phyloP scores from a whole-genome alignment of 345 rosid genomes.

The Citrus maxima region DNA sequence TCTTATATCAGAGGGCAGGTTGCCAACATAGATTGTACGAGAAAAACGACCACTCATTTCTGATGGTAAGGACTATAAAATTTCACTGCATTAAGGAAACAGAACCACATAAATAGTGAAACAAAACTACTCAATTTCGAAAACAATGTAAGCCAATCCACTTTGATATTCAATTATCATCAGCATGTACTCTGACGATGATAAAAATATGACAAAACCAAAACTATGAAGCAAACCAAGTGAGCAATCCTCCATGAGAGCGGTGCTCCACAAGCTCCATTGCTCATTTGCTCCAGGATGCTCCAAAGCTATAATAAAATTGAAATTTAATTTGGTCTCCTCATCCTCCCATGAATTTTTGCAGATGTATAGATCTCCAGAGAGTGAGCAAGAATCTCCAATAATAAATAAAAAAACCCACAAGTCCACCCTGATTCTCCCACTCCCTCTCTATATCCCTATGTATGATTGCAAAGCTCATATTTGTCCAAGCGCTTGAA shows the following conservation, averaged over 20 bases:
- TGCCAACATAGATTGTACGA: constrained; percentile 96
- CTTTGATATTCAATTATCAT: constrained; percentile 25
- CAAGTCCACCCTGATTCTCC: constrained; percentile 77
- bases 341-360: constrained; percentile 53
- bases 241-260: constrained; percentile 88
- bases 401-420: constrained; percentile 47
- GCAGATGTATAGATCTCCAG: constrained; percentile 55
- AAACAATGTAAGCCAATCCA: constrained; percentile 24
- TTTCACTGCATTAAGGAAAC: constrained; percentile 38
- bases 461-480: constrained; percentile 93
- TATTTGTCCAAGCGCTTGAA: constrained; percentile 90
- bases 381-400: constrained; percentile 81
- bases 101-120: constrained; percentile 24
- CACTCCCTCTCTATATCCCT: constrained; percentile 89
- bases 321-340: constrained; percentile 57
- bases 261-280: constrained; percentile 94
- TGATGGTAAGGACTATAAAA: constrained; percentile 16
- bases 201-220: constrained; percentile 31
- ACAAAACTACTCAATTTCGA: neutral
- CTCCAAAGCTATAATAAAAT: constrained; percentile 77
- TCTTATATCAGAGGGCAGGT: constrained; percentile 84
- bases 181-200: constrained; percentile 31
- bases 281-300: constrained; percentile 78
- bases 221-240: constrained; percentile 54
- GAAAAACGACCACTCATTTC: constrained; percentile 97